These are phyloP conservation scores for Trichoderma koningiopsis DNA, from an alignment of 2,329 filamentous ascomycete species.

Conservation along the genomic window DNA sequence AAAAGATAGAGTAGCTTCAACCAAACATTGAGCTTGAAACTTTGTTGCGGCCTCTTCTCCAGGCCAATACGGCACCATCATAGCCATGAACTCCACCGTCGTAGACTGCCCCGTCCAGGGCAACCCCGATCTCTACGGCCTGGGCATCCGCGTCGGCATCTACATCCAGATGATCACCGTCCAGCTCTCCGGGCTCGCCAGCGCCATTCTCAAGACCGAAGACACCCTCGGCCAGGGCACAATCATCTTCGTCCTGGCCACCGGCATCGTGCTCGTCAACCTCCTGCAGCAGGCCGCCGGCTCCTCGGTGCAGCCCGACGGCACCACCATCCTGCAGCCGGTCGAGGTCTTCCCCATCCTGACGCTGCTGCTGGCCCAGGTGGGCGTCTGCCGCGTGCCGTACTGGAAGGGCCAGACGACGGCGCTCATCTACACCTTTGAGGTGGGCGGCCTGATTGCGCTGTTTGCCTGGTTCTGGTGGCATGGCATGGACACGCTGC, in stretches of 20 bases:
- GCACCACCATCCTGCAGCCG: constrained; percentile 26
- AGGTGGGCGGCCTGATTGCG: constrained; percentile 28
- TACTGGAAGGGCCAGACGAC: constrained; percentile 25
- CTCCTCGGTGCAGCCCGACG: background rate
- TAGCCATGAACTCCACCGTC: constrained; percentile 7
- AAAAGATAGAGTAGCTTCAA: background rate
- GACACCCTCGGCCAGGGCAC: constrained; percentile 31
- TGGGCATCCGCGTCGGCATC: constrained; percentile 36
- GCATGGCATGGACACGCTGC: constrained; percentile 32
- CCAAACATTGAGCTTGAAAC: background rate
- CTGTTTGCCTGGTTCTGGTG: constrained; percentile 34
- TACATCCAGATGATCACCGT: constrained; percentile 35
- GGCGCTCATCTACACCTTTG: constrained; percentile 29
- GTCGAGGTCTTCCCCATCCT: constrained; percentile 33
- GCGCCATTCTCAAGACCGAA: constrained; percentile 28
- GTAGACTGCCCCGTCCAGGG: constrained; percentile 29
- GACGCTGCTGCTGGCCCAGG: constrained; percentile 31
- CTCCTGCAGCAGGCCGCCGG: background rate
- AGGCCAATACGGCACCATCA: background rate
- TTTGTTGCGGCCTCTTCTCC: background rate
- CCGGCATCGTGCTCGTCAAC: constrained; percentile 30
- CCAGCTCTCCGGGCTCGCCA: constrained; percentile 31
- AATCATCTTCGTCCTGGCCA: constrained; percentile 32
- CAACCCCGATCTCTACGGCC: constrained; percentile 34
- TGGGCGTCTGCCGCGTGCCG: constrained; percentile 29